A percentile compares a stretch with the other conserved stretches of the same genome.
Conservation (phyloP, 2,329 filamentous ascomycete species). For the Sclerotinia subarctica region DNA sequence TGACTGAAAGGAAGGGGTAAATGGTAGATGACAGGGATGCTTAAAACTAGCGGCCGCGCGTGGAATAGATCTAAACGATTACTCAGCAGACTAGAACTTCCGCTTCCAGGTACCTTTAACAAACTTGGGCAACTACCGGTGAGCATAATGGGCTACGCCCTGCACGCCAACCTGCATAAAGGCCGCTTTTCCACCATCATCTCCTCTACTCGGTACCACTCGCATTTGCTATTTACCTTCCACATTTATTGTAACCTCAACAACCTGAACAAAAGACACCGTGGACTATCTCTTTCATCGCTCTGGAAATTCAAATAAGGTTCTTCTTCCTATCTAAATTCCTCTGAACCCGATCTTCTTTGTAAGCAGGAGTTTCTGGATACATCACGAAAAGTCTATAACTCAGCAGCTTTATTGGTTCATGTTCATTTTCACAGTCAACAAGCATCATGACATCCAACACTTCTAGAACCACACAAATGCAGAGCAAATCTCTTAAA, state of each 20-base stretch:
- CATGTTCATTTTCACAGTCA: neutral
- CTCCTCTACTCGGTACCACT: neutral
- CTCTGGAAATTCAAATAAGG: neutral
- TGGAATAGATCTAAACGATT: too few relatives aligned
- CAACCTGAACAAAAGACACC: neutral
- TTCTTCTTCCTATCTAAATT: neutral
- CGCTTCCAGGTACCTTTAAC: too few relatives aligned
- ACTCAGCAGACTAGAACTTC: too few relatives aligned
- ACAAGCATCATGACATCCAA: slow-evolving; percentile 4
- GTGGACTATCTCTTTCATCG: neutral
- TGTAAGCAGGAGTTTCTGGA: neutral
- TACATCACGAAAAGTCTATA: neutral
- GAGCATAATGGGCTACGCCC: too few relatives aligned
- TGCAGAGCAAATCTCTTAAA: neutral
- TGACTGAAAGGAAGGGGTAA: neutral
- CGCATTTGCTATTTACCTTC: neutral
- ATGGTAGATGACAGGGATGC: too few relatives aligned
- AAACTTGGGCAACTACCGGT: too few relatives aligned
- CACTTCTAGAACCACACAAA: neutral
- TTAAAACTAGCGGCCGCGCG: slow-evolving; percentile 6
- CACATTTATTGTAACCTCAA: neutral
- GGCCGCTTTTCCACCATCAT: slow-evolving; percentile 11
- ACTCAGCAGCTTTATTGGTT: neutral
- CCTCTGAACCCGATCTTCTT: too few relatives aligned
- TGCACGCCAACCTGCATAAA: slow-evolving; percentile 12